Conservation (phyloP, 2,329 filamentous ascomycete species). For the Hortaea sp. region DNA sequence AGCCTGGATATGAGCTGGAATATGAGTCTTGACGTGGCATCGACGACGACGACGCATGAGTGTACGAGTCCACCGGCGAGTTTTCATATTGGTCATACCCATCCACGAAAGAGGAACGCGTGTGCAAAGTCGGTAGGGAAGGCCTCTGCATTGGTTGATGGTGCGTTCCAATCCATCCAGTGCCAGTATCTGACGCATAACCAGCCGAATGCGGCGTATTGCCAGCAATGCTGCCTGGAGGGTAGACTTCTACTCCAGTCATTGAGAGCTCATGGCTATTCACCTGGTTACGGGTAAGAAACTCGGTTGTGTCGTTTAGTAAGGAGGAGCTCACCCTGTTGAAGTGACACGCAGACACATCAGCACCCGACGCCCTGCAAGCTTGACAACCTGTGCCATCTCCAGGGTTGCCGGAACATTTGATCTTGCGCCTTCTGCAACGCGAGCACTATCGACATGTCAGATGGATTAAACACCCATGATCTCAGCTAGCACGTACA, state of each 20-base stretch:
- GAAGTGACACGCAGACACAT: slow-evolving; percentile 58
- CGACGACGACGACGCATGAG: slow-evolving; percentile 12
- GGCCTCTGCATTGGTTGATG: slow-evolving; percentile 9
- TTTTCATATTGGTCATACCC: slow-evolving; percentile 20
- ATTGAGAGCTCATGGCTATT: slow-evolving; percentile 1
- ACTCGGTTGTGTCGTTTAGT: no score
- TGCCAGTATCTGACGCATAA: background rate
- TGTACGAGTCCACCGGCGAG: slow-evolving; percentile 20
- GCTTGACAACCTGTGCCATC: slow-evolving; percentile 71
- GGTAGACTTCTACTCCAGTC: slow-evolving; percentile 4
- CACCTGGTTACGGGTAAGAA: background rate
- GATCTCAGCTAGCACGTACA: slow-evolving; percentile 27
- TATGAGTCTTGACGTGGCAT: slow-evolving; percentile 17
- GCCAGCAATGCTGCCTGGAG: slow-evolving; percentile 3
- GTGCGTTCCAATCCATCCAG: slow-evolving; percentile 1
- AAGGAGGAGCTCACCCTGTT: slow-evolving; percentile 51
- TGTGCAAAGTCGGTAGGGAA: slow-evolving; percentile 19
- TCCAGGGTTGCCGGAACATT: slow-evolving; percentile 77
- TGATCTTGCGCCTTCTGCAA: slow-evolving; percentile 88
- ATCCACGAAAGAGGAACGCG: slow-evolving; percentile 14
- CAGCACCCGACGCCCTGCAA: slow-evolving; percentile 64
- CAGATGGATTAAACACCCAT: slow-evolving; percentile 2
- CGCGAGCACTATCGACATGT: slow-evolving; percentile 60
- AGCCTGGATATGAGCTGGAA: slow-evolving; percentile 12
- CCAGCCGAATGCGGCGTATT: background rate